These are phyloP conservation scores for Corylus avellana DNA, from an alignment of 306 rosid genomes.

Conservation along the genomic window DNA sequence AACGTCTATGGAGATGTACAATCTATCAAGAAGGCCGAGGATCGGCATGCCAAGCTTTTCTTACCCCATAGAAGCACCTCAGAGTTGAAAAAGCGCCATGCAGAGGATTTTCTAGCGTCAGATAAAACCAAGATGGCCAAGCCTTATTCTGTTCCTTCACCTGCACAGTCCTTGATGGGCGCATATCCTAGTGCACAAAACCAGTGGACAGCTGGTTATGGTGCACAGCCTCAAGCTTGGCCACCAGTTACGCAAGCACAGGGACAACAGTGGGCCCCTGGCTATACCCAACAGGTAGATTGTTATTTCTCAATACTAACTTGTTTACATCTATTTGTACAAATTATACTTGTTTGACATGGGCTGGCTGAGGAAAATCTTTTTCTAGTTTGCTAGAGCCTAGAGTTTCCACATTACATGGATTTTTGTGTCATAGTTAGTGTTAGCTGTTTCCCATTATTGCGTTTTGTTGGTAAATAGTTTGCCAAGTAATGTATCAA, in stretches of 20 bases:
- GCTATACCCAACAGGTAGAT: conserved; percentile 81
- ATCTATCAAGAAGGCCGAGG: conserved; percentile 90
- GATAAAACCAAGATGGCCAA: conserved; percentile 78
- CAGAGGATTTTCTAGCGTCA: conserved; percentile 84
- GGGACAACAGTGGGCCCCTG: conserved; percentile 97
- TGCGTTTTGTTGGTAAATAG: background rate
- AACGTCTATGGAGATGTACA: conserved; percentile 89
- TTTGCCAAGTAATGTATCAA: background rate
- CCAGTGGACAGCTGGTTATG: conserved; percentile 85
- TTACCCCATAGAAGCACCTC: conserved; percentile 77
- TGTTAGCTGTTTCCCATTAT: background rate
- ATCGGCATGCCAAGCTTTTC: conserved; percentile 91
- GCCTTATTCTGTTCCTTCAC: conserved; percentile 71
- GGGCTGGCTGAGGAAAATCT: background rate
- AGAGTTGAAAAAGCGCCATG: conserved; percentile 92
- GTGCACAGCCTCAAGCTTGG: conserved; percentile 92
- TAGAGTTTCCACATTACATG: background rate
- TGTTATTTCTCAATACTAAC: background rate
- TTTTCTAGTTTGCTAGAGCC: background rate
- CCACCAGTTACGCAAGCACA: conserved; percentile 85
- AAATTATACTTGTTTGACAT: background rate
- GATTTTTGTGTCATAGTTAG: background rate
- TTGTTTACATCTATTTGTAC: background rate
- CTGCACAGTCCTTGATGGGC: conserved; percentile 78
- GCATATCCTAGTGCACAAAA: conserved; percentile 81